Evolutionary conservation across 1,139 yeast genomes (phyloP), one percentile per base, ranked within the genome.

Genomic region (Yamadazyma dendronema): DNA sequence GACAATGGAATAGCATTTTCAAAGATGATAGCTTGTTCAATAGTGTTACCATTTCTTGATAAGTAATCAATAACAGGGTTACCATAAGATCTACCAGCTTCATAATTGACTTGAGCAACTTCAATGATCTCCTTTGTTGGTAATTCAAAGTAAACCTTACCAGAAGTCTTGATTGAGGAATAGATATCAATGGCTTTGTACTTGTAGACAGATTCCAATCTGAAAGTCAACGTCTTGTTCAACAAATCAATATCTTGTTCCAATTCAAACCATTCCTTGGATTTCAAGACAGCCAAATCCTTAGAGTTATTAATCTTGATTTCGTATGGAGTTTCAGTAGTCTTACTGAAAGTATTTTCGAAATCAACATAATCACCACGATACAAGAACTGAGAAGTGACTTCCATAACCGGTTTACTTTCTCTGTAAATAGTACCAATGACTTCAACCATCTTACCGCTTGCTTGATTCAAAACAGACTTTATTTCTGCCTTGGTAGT

Each of bases 201-300:
- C 50, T 85, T 79, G 57, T 87, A 84, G 47, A 83, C 80, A 28
- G 97, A 84, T 60, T 86, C 82, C 54, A 90, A 83, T 67, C 97
- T 84, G 78, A 92, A 92, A 32, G 90, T 87, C 61, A 92, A 76
- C 35, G 84, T 80, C 69, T 89, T 80, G 58, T 82, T 79, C 52
- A 87, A 73, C 54, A 92, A 74, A 48, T 87, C 92, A 47, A 81
- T 65, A 34, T 79, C 81, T 43, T 74, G 65, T 50, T 84, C 86
- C 56, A 84, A 73, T 59, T 87, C 90, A 81, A 94, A 90, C 98
- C 99, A 92, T 67, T 92, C 97, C 75, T 94, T 92, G 17, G 97
- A 88, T 57, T 81, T 81, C 63, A 92, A 77, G 41, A 92, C 88
- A 40, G 98, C 97, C 53, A 90, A 84, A 56, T 92, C 98, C 73